Evolutionary conservation across 441 rosid genomes (phyloP), one percentile per base, ranked within the genome.

Genomic region (Euphorbia corollata): DNA sequence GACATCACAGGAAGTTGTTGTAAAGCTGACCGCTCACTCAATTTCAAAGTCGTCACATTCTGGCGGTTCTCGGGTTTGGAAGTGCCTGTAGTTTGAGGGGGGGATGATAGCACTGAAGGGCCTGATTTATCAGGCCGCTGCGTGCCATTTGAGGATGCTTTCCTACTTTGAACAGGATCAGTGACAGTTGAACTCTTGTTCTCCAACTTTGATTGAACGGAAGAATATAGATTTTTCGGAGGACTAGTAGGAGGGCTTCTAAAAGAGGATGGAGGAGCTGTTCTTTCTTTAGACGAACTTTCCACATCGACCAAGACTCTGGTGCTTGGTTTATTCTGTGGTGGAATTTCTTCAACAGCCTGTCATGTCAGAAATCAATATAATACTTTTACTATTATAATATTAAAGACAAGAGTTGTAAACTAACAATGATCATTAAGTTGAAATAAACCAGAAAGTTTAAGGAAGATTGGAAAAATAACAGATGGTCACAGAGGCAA

Each of bases 1-100:
- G 97, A 83, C 79, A 83, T 74, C 60, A 72, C 71, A 61, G 96
- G 78, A 47, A 77, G 75, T 73, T 83, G 84, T 55, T 68, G 83
- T 8, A 68, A 73, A 65, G 61, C 8, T 47, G 81, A 75, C 61
- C 76, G 81, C 64, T 86, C 91, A 32, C 84, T 20, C 19, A 67
- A 73, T 72, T 81, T 89, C 10, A 82, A 68, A 70, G 77, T 53
- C 57, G 78, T 62, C 48, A 76, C 73, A 66, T 85, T 86, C 62
- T 71, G 32, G 32, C 4, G 87, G 54, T 50, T 61, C 66, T 86
- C 91, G 15, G 87, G 70, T 78, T 81, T 89, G 4, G 69, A 65
- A 23, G 57, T 24, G 54, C 74, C 70, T 48, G 65, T 38, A 13
- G n/a, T 73, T 71, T 79, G 86, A 24, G 75, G 65, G 38, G 32